These are phyloP conservation scores for Saccharomycopsis capsularis DNA, from an alignment of 805 yeast genomes.

Conservation along the genomic window DNA sequence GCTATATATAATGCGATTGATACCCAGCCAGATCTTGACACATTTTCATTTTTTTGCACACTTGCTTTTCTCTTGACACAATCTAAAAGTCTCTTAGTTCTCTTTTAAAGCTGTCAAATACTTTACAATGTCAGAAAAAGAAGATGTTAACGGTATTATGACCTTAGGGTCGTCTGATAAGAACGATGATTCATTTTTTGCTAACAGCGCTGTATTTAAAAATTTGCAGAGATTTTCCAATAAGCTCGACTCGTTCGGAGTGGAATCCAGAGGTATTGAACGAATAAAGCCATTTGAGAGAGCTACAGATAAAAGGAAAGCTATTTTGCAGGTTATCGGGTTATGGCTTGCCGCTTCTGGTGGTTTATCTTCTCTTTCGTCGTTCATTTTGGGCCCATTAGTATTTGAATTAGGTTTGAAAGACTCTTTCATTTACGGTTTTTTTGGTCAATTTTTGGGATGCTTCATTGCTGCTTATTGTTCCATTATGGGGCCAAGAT, in stretches of 20 bases:
- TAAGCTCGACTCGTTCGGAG: constrained; percentile 49
- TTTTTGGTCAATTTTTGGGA: constrained; percentile 60
- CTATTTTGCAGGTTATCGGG: constrained; percentile 48
- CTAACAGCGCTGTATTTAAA: too few species aligned
- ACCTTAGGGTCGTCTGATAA: too few species aligned
- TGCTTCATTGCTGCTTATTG: constrained; percentile 77
- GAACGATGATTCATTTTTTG: too few species aligned
- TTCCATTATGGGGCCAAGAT: constrained; percentile 81
- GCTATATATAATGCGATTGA: too few species aligned
- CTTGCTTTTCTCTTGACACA: too few species aligned
- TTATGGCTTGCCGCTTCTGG: constrained; percentile 85
- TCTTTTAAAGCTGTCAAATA: too few species aligned
- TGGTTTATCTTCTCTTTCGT: constrained; percentile 83
- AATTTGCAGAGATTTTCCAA: constrained; percentile 23
- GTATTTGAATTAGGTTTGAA: constrained; percentile 62
- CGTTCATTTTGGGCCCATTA: constrained; percentile 70
- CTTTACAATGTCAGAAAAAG: not conserved
- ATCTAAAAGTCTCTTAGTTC: too few species aligned
- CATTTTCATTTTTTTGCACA: too few species aligned
- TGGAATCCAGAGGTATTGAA: constrained; percentile 76
- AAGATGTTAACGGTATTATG: too few species aligned
- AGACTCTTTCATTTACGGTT: constrained; percentile 56
- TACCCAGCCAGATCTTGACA: too few species aligned
- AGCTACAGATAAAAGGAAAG: constrained; percentile 32
- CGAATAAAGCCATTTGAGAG: constrained; percentile 64